Evolutionary conservation across 2,329 filamentous ascomycete species (phyloP), one percentile per base, ranked within the genome.

Genomic region (Elsinoe australis): DNA sequence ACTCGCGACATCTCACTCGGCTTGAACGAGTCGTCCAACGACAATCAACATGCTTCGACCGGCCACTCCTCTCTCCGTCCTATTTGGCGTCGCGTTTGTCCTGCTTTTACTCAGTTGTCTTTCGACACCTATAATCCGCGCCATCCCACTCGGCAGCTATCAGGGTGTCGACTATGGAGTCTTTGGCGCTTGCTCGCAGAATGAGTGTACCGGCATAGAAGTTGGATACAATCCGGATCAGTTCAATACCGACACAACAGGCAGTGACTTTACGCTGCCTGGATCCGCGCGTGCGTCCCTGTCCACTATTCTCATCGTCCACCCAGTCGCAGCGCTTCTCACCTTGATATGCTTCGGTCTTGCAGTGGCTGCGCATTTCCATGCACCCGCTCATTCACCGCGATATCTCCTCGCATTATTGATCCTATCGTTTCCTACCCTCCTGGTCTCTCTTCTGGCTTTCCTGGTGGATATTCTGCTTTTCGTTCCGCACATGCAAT

Each of bases 401-500:
- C 80, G 87, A 58, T 98, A 89, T 62, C 78, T 96, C 3, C 78
- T 96, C 26, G 77, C 79, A 21, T 72, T 96, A 26, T 82, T 95
- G 55, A 89, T 96, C 54, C 76, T 96, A 56, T 83, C 85, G 50
- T 80, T 96, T 53, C 76, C 94, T 42, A 88, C 88, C 6, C 80
- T 96, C 38, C 70, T 96, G 22, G 76, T 92, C 55, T 83, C 86
- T 38, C 74, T 95, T 1, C 74, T 95, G 49, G 85, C 89, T 18
- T 96, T 96, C 68, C 72, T 98, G 19, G 82, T 96, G 59, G 92
- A 98, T 66, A 86, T 96, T 19, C 72, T 98, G 26, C 74, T 98
- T 17, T 98, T 98, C 62, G 85, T 95, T 12, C 92, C 92, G 39
- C 89, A 96, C 66, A 71, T 95, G 69, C 79, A 82, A 61, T 96